A percentile compares a stretch with the other conserved stretches of the same genome.
Evolutionary conservation across 2,329 filamentous ascomycete species (phyloP).

Genomic region (Drechslerella coelobrocha): DNA sequence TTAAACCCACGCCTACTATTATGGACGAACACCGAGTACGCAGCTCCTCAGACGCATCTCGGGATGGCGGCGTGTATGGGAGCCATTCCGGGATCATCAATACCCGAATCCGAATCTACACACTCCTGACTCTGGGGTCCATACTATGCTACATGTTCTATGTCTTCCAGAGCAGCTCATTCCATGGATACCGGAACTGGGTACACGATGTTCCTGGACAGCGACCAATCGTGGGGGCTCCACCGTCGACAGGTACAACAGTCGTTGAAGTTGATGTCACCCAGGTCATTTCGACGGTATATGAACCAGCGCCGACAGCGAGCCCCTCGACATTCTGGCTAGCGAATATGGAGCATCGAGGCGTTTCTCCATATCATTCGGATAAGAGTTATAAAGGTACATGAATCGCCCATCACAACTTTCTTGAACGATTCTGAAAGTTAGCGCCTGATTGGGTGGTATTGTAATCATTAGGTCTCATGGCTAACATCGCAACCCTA

Average conservation of each 20-base stretch:
- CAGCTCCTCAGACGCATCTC: constrained; percentile 6
- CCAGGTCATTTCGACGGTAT: constrained; percentile 25
- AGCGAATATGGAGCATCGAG: constrained; percentile 58
- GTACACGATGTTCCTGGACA: constrained; percentile 17
- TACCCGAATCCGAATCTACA: constrained; percentile 45
- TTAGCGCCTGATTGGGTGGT: not conserved
- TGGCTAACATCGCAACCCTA: constrained; percentile 27
- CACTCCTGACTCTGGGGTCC: constrained; percentile 43
- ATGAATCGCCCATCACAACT: not conserved
- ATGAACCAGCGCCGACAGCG: constrained; percentile 28
- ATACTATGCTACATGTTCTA: constrained; percentile 48
- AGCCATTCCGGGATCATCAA: constrained; percentile 22
- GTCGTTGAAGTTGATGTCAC: constrained; percentile 43
- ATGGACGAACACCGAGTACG: constrained; percentile 22
- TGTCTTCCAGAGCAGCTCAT: constrained; percentile 34
- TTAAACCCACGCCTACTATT: not conserved
- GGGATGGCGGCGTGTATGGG: constrained; percentile 10
- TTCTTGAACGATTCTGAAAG: not conserved
- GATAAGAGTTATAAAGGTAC: constrained; percentile 57
- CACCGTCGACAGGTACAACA: constrained; percentile 7
- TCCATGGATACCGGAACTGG: constrained; percentile 33
- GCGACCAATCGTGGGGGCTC: constrained; percentile 2
- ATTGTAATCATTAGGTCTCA: not conserved
- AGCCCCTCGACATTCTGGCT: constrained; percentile 54
- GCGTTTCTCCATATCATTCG: constrained; percentile 60